Evolutionary conservation across 176 grass and related monocot species (phyloP), one percentile per base, ranked within the genome.

Genomic region (Phoenix dactylifera): DNA sequence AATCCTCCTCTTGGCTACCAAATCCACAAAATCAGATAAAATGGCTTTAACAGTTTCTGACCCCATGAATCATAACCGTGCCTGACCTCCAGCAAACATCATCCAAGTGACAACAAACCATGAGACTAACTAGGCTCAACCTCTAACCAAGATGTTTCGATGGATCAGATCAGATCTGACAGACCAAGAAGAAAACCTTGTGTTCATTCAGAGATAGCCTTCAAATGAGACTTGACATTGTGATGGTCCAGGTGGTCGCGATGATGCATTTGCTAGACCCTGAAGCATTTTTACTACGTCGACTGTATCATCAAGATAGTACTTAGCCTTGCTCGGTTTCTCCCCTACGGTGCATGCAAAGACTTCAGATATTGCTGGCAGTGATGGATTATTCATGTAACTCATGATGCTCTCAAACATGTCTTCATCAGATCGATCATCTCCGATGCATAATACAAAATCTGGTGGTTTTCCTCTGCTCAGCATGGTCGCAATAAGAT

Each of bases 241-340:
- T 17, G 51, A 14, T 12, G 52, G 17, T 48, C 29, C 49, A 1
- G 51, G 6, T 23, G 7, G 70, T 9, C 56, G 59, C 5, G 44
- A 26, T 56, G 87, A 83, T 7, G 73, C 75, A 10, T 71, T 73
- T 16, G 76, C 84, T 9, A 97, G 73, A 10, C 87, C 87, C 65
- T 97, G 75, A 17, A 98, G 78, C 93, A 92, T 88, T 72, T 98
- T 92, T 63, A 98, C 65, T 7, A 98, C 93, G 60, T 98, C 93
- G 5, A 76, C 81, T 15, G 87, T 91, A 59, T 92, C 93, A 63
- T 98, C 93, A 15, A 98, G 79, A 79, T 98, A 98, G 20, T 98
- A 98, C 67, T 77, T 98, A 22, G 93, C 93, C 87, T 88, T 92
- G 84, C 87, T 98, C 6, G 93, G 93, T 67, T 98, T 98, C 72